These are phyloP conservation scores for Mycena crocata DNA, from an alignment of 768 basidiomycete genomes.

Conservation along the genomic window DNA sequence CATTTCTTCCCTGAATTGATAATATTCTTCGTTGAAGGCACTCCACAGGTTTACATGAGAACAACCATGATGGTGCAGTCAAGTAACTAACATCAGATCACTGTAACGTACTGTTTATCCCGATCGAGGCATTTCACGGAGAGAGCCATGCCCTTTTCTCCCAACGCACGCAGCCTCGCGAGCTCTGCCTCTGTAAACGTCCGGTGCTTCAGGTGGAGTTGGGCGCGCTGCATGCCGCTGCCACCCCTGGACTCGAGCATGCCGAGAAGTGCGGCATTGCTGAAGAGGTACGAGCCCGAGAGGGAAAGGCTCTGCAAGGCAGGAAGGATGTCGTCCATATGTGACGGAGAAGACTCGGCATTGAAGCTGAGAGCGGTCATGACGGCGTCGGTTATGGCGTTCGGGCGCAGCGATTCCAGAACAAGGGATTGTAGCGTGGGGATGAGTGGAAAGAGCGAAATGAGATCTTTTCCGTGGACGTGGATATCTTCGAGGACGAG, in stretches of 20 bases:
- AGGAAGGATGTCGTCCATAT: not conserved
- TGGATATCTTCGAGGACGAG: not conserved
- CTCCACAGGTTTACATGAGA: too few species aligned
- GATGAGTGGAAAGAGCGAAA: not conserved
- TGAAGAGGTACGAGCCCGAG: not conserved
- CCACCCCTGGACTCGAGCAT: not conserved
- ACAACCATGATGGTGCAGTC: too few species aligned
- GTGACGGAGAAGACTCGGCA: not conserved
- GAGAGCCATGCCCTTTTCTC: not conserved
- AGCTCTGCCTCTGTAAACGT: not conserved
- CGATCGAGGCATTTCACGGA: not conserved
- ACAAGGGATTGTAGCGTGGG: not conserved
- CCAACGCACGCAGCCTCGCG: not conserved
- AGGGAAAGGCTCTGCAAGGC: not conserved
- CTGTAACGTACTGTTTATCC: not conserved
- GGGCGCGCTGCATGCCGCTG: not conserved
- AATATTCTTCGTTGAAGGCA: too few species aligned
- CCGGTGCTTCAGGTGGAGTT: not conserved
- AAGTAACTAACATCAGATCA: too few species aligned
- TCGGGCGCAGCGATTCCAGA: not conserved
- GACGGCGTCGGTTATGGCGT: not conserved
- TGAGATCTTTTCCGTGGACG: not conserved
- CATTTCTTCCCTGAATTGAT: too few species aligned
- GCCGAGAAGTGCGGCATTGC: not conserved
- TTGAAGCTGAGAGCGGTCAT: not conserved